Evolutionary conservation across 2,329 filamentous ascomycete genomes (phyloP).

Genomic region (Colletotrichum endophyticum): DNA sequence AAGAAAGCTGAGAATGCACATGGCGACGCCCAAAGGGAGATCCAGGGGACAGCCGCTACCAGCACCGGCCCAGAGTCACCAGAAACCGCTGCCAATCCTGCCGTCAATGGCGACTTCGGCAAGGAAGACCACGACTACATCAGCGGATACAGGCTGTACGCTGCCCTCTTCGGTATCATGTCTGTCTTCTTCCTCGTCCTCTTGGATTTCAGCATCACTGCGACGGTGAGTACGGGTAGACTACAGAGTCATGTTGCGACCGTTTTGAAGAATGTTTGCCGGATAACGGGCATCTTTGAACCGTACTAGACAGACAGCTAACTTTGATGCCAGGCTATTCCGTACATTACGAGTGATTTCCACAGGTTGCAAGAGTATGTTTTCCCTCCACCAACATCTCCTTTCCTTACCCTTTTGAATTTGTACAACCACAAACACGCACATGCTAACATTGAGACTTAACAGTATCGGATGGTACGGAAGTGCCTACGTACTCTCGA

Average conservation of each 20-base stretch:
- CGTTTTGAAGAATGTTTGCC: fast-evolving
- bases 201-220: neutral
- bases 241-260: fast-evolving
- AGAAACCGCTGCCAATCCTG: neutral
- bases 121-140: neutral
- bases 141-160: neutral
- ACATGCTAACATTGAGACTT: neutral
- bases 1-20: neutral
- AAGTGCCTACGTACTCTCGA: neutral
- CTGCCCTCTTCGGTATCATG: neutral
- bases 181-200: neutral
- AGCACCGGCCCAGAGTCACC: fast-evolving
- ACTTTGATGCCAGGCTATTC: neutral
- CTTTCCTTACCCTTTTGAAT: neutral
- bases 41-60: neutral
- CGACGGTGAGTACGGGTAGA: neutral
- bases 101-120: neutral
- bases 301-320: neutral
- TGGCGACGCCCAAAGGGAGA: fast-evolving
- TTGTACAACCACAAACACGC: too few relatives aligned
- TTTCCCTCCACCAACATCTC: neutral
- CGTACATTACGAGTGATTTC: neutral
- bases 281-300: fast-evolving
- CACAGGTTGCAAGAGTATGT: neutral
- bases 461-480: neutral